Percentiles rank a stretch among this genome's conserved stretches.
Conservation (phyloP, 2,329 filamentous ascomycete genomes). For the Dactylellina parvicollis region DNA sequence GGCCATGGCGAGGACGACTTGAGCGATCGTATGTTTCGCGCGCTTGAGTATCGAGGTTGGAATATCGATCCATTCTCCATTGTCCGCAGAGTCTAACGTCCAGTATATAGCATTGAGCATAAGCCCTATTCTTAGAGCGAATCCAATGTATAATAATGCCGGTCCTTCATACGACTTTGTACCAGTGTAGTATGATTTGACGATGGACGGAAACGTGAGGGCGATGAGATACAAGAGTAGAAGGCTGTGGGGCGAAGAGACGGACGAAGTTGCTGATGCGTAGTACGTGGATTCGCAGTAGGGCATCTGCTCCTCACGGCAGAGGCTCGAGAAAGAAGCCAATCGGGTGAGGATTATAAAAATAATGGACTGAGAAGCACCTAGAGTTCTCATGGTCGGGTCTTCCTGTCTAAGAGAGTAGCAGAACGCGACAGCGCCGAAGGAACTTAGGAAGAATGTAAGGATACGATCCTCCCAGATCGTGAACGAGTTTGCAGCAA, state of each 20-base stretch:
- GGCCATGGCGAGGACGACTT: conserved; percentile 79
- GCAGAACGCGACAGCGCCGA: conserved; percentile 78
- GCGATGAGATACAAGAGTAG: conserved; percentile 79
- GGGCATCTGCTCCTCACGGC: conserved; percentile 97
- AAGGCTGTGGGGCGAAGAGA: conserved; percentile 90
- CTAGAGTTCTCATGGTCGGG: conserved; percentile 75
- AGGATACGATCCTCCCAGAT: conserved; percentile 98
- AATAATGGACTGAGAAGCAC: conserved; percentile 82
- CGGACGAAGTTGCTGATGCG: conserved; percentile 87
- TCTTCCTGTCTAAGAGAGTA: conserved; percentile 78
- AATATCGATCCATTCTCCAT: conserved; percentile 78
- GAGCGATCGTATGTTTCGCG: conserved; percentile 79
- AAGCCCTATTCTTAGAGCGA: conserved; percentile 79
- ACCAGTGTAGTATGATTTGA: conserved; percentile 81
- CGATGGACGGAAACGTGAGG: conserved; percentile 74
- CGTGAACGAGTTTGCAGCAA: conserved; percentile 96
- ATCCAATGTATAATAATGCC: conserved; percentile 83
- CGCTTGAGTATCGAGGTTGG: conserved; percentile 74
- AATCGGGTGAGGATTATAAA: conserved; percentile 82
- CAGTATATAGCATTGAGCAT: conserved; percentile 83
- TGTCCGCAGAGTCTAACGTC: conserved; percentile 88
- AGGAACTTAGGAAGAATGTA: conserved; percentile 88
- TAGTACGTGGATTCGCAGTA: conserved; percentile 97
- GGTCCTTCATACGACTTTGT: conserved; percentile 89
- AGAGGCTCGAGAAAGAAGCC: conserved; percentile 88